A percentile compares a stretch with the other conserved stretches of the same genome.
phyloP scores from a whole-genome alignment of 768 basidiomycete species.

The Tricholoma sp. region DNA sequence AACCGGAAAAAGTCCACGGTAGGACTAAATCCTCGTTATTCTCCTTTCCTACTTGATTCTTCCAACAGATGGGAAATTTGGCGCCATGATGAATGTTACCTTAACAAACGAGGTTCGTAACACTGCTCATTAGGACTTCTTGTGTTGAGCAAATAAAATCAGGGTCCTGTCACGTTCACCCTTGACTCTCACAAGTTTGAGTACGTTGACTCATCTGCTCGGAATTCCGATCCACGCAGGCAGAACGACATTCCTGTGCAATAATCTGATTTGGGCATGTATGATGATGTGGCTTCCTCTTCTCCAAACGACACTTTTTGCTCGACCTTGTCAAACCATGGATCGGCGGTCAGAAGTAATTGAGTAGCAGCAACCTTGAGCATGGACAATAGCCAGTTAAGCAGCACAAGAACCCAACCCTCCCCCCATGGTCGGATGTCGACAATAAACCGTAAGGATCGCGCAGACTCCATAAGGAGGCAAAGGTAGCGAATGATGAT shows the following conservation, averaged over 20 bases:
- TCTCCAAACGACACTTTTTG: no score
- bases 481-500: no score
- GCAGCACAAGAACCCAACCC: no score
- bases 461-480: no score
- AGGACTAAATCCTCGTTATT: conserved; percentile 11
- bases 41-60: background rate
- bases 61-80: conserved; percentile 79
- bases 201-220: conserved; percentile 37
- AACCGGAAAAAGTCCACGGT: conserved; percentile 79
- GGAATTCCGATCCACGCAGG: background rate
- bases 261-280: no score
- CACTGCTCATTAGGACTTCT: conserved; percentile 27
- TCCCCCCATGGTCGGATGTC: no score
- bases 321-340: no score
- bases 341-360: no score
- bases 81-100: conserved; percentile 93
- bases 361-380: no score
- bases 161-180: conserved; percentile 86
- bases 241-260: background rate
- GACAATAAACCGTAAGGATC: no score
- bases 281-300: background rate
- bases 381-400: no score
- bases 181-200: conserved; percentile 79
- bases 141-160: conserved; percentile 22
- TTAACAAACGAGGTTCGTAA: conserved; percentile 76